These are phyloP conservation scores for Fusarium sacchari DNA, from an alignment of 2,329 filamentous ascomycete species.

Conservation along the genomic window DNA sequence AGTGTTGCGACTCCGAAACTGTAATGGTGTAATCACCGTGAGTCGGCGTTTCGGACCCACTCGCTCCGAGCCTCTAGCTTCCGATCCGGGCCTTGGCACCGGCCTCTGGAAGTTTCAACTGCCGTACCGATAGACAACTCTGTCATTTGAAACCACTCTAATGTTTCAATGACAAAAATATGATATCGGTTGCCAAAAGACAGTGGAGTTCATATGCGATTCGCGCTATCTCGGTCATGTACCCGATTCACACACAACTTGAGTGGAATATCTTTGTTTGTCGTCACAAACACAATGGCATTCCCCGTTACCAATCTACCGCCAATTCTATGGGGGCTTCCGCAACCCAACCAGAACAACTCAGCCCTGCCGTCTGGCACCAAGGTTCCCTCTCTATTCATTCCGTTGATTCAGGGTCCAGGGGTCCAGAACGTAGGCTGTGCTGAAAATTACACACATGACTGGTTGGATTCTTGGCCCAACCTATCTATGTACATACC, in stretches of 20 bases:
- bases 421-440: slow-evolving; percentile 26
- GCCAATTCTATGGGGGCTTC: slow-evolving; percentile 10
- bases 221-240: neutral
- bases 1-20: neutral
- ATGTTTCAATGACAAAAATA: neutral
- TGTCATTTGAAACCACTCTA: neutral
- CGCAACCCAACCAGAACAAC: slow-evolving; percentile 26
- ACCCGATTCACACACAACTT: neutral
- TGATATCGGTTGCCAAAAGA: neutral
- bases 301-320: slow-evolving; percentile 1
- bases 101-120: neutral
- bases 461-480: slow-evolving; percentile 13
- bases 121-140: neutral
- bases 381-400: neutral
- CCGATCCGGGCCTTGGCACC: neutral
- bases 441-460: slow-evolving; percentile 1
- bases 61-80: neutral
- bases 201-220: neutral
- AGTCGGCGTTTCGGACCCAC: neutral
- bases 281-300: neutral
- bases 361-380: slow-evolving; percentile 31
- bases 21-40: neutral
- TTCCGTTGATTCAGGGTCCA: slow-evolving; percentile 31
- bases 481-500: neutral
- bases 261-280: neutral